phyloP scores from a whole-genome alignment of 2,329 filamentous ascomycete genomes.

The Claviceps humidiphila region DNA sequence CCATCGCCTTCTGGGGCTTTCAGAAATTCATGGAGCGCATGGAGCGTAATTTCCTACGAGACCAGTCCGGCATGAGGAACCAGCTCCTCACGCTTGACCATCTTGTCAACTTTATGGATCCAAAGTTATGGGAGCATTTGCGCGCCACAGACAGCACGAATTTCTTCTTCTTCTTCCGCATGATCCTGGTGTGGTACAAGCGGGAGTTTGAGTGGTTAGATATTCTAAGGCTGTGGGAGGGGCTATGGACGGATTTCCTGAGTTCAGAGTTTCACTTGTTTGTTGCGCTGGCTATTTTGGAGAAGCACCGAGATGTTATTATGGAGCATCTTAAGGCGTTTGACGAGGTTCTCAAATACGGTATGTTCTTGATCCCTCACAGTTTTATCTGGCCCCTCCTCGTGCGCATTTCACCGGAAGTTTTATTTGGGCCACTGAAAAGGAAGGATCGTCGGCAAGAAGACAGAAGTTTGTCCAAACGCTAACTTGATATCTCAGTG shows the following conservation, averaged over 20 bases:
- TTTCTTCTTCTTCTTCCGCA: constrained; percentile 99
- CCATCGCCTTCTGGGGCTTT: constrained; percentile 93
- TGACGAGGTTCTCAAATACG: constrained; percentile 93
- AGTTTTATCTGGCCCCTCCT: not conserved
- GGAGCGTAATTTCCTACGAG: constrained; percentile 91
- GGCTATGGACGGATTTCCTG: constrained; percentile 83
- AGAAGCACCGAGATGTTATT: constrained; percentile 92
- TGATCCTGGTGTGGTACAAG: constrained; percentile 98
- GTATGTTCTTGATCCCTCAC: constrained; percentile 34
- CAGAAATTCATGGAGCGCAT: constrained; percentile 94
- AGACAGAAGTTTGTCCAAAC: not conserved
- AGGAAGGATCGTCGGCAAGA: not conserved
- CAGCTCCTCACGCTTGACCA: constrained; percentile 88
- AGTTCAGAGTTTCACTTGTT: constrained; percentile 90
- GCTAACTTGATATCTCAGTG: constrained; percentile 35
- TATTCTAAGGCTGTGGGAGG: constrained; percentile 80
- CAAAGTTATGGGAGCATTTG: constrained; percentile 81
- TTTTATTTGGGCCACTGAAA: too few species aligned
- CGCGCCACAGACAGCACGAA: constrained; percentile 89
- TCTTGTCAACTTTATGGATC: constrained; percentile 92
- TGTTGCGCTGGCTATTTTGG: constrained; percentile 81
- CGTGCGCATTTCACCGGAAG: too few species aligned
- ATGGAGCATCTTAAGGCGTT: constrained; percentile 91
- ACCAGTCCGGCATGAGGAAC: constrained; percentile 90
- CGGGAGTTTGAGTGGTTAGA: constrained; percentile 88